Evolutionary conservation across 2,329 filamentous ascomycete genomes (phyloP).

Genomic region (Geosmithia putterillii): DNA sequence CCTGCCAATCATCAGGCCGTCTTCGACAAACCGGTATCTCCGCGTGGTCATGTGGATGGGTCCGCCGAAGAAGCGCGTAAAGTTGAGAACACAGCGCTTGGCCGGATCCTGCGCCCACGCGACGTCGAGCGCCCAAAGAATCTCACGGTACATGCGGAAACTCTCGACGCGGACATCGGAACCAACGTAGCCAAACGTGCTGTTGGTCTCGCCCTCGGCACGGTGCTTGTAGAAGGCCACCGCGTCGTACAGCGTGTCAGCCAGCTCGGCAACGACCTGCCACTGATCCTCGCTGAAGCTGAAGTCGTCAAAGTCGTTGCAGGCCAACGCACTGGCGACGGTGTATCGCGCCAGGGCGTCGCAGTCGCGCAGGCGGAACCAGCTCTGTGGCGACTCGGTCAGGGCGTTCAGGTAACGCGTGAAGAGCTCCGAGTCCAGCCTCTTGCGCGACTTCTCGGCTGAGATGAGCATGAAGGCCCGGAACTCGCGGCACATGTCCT

Average conservation of each 20-base stretch:
- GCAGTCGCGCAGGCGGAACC: constrained; percentile 20
- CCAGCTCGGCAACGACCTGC: constrained; percentile 8
- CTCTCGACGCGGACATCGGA: constrained; percentile 7
- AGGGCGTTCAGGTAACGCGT: constrained; percentile 14
- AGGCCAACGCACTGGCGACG: constrained; percentile 15
- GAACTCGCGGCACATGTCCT: constrained; percentile 9
- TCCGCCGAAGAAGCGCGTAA: constrained; percentile 16
- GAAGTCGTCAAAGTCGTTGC: constrained; percentile 15
- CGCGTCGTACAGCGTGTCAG: constrained; percentile 13
- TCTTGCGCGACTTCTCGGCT: constrained; percentile 7
- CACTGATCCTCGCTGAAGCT: constrained; percentile 11
- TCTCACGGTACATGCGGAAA: constrained; percentile 12
- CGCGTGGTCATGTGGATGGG: constrained; percentile 20
- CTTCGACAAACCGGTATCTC: constrained; percentile 19
- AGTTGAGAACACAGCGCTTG: constrained; percentile 8
- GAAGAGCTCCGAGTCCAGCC: constrained; percentile 10
- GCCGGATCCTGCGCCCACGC: constrained; percentile 6
- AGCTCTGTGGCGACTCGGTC: constrained; percentile 10
- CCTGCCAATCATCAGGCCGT: constrained; percentile 14
- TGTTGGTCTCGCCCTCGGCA: constrained; percentile 13
- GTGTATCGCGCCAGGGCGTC: constrained; percentile 18
- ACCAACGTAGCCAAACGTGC: constrained; percentile 13
- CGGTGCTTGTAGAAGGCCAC: constrained; percentile 13
- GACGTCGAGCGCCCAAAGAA: constrained; percentile 19
- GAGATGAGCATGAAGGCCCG: constrained; percentile 9